Evolutionary conservation across 148 eudicot genomes (phyloP).

Genomic region (Bassia scoparia): DNA sequence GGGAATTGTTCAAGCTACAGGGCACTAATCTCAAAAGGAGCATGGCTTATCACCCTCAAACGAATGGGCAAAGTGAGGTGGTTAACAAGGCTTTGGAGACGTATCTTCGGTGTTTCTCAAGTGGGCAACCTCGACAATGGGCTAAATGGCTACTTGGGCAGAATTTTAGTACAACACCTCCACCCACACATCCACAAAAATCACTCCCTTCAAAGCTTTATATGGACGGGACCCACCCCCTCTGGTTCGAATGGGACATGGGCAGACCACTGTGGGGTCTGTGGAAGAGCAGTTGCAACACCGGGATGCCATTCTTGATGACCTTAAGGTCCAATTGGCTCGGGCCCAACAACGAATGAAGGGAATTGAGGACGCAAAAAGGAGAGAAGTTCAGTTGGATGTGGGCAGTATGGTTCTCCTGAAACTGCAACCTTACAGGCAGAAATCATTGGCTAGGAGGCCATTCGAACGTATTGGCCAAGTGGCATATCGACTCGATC

Average conservation of each 20-base stretch:
- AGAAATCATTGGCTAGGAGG: not conserved
- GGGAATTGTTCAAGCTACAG: too few relatives aligned
- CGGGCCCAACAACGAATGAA: not conserved
- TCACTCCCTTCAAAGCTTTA: too few relatives aligned
- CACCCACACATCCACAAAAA: not conserved
- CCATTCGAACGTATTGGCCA: not conserved
- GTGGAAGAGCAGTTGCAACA: not conserved
- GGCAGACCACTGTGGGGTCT: not conserved
- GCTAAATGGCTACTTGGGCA: not conserved
- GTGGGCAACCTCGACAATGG: not conserved
- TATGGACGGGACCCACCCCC: not conserved
- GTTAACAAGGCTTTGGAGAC: not conserved
- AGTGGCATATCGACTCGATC: not conserved
- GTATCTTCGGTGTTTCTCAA: not conserved
- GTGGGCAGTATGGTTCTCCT: not conserved
- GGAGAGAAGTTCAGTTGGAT: not conserved
- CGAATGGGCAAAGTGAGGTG: not conserved
- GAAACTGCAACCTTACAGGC: not conserved
- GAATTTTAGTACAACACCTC: not conserved
- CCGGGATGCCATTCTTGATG: not conserved
- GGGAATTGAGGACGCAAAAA: not conserved
- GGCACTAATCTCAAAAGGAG: too few relatives aligned
- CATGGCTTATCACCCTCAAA: too few relatives aligned
- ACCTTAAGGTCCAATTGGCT: not conserved
- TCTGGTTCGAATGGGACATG: not conserved